Evolutionary conservation across 2,329 filamentous ascomycete species (phyloP).

Genomic region (Chaetomiaceae sp.): DNA sequence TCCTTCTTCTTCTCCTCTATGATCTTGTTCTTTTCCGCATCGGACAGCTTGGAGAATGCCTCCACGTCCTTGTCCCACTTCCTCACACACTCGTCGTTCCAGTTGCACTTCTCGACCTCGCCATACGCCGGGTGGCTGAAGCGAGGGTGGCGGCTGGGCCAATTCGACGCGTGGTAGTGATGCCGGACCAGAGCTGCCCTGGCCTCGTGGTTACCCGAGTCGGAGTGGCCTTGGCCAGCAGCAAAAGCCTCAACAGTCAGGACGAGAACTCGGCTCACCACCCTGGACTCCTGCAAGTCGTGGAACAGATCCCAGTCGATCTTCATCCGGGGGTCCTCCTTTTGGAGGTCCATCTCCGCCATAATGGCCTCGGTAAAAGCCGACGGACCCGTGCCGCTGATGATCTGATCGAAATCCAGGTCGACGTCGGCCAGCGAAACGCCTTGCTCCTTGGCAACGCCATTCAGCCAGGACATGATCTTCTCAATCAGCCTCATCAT

Average conservation of each 20-base stretch:
- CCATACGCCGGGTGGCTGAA: constrained; percentile 63
- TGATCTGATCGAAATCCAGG: constrained; percentile 66
- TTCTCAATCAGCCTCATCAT: constrained; percentile 64
- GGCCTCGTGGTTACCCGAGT: constrained; percentile 64
- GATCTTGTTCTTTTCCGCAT: constrained; percentile 52
- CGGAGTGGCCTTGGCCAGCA: constrained; percentile 65
- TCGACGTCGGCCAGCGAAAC: constrained; percentile 54
- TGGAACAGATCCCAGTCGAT: constrained; percentile 62
- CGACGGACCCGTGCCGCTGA: constrained; percentile 65
- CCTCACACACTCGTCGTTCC: constrained; percentile 57
- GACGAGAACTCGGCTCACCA: constrained; percentile 59
- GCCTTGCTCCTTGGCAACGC: constrained; percentile 52
- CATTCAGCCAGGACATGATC: constrained; percentile 60
- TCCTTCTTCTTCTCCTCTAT: constrained; percentile 34
- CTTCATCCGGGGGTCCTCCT: constrained; percentile 31
- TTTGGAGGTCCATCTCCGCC: constrained; percentile 52
- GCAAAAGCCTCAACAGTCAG: constrained; percentile 67
- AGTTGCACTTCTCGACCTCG: constrained; percentile 66
- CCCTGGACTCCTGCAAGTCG: constrained; percentile 57
- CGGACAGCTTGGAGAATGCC: constrained; percentile 51
- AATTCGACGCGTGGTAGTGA: constrained; percentile 68
- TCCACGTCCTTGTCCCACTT: constrained; percentile 61
- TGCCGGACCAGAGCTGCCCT: constrained; percentile 63
- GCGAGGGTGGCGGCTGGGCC: constrained; percentile 61
- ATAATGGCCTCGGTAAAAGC: constrained; percentile 63